A percentile compares a stretch with the other conserved stretches of the same genome.
These are phyloP conservation scores for Tetragonia tetragonoides DNA, from an alignment of 148 eudicot genomes.

Conservation along the genomic window DNA sequence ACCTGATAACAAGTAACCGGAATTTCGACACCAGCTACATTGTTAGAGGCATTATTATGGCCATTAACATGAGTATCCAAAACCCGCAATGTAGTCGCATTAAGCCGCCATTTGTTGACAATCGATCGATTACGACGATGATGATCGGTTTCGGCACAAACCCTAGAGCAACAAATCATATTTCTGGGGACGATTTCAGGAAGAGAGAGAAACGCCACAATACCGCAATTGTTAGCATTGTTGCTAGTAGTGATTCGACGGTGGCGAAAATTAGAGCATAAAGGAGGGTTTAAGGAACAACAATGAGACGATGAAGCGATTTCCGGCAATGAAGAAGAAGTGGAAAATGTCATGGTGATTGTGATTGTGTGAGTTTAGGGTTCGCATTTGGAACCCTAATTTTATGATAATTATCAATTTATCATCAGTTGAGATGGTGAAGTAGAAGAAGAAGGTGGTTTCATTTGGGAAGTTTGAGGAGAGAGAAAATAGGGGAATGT, in stretches of 20 bases:
- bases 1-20: slow-evolving; percentile 95
- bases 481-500: background rate
- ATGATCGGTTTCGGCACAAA: background rate
- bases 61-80: slow-evolving; percentile 40
- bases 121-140: background rate
- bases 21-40: slow-evolving; percentile 49
- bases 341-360: slow-evolving; percentile 12
- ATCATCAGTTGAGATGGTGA: background rate
- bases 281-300: slow-evolving; percentile 18
- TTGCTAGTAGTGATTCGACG: background rate
- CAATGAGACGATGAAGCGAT: slow-evolving; percentile 26
- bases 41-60: slow-evolving; percentile 16
- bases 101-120: slow-evolving; percentile 24
- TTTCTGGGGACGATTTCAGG: background rate
- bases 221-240: too few relatives aligned
- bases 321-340: slow-evolving; percentile 13
- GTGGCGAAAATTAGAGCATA: background rate
- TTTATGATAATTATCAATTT: background rate
- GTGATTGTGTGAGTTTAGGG: slow-evolving; percentile 10
- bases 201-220: slow-evolving; percentile 10
- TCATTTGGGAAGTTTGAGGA: background rate
- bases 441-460: too few relatives aligned
- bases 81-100: slow-evolving; percentile 32
- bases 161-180: background rate
- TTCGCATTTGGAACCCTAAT: slow-evolving; percentile 19